Base-by-base conservation (phyloP, 1,284 basidiomycete species). In the Ceratobasidium sp. region DNA sequence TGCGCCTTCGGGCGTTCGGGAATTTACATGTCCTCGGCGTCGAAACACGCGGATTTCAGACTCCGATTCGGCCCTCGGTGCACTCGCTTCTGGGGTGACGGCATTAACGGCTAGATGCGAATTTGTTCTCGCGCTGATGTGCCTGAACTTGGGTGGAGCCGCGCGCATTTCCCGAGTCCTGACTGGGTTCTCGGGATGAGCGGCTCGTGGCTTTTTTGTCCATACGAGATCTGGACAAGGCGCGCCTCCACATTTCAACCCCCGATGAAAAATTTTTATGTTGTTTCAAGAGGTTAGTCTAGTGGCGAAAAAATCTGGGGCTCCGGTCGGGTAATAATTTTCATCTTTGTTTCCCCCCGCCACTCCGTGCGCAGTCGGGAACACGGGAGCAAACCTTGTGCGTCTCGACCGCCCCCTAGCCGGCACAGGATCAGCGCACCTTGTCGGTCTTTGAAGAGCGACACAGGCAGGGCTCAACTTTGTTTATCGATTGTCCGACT, bases 31-130 rank as follows among this genome's bases (percentile, higher is more conserved):
- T 1, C 56, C 13, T 29, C 29, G 34, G 34, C 56, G 56, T 37
- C 37, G 37, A 59, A 59, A 59, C 56, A 59, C 56, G 56, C 56
- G 56, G 56, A 59, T 59, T 59, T 59, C 56, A 29, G 56, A 15
- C 56, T 59, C 56, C 56, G 56, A 25, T 34, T 59, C 56, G 56
- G 56, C 13, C 13, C 56, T 59, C 56, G 56, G 29, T 59, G n/a
- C n/a, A 17, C 17, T 11, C 29, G 32, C 29, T 19, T 9, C 19
- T 49, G 13, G 46, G 25, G 56, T 59, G 56, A 32, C 56, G 34
- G 29, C 9, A 11, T 13, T 11, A 32, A 59, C 9, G 32, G 56
- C 32, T 2, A 34, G 29, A 25, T 32, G 54, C 25, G 54, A 57
- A 57, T 29, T 32, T 22, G 54, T 57, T 57, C 25, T 57, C 22